Conservation (phyloP, 805 yeast genomes). For the Yarrowia sp. region DNA sequence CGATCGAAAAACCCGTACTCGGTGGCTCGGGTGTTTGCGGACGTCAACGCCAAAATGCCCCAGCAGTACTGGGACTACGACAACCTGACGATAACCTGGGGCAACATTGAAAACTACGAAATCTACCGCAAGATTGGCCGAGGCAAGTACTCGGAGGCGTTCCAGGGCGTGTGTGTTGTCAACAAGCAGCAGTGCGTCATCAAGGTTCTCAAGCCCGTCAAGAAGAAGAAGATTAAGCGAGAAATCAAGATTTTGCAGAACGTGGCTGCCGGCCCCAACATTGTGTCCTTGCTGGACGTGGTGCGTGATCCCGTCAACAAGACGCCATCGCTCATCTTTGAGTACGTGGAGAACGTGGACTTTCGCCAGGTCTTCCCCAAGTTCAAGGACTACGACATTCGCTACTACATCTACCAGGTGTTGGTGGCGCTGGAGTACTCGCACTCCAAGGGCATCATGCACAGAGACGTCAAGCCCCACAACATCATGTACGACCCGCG, state of each 20-base stretch:
- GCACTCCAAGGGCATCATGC: conserved; percentile 94
- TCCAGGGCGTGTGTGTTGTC: conserved; percentile 67
- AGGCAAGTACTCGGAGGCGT: conserved; percentile 92
- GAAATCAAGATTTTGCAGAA: conserved; percentile 86
- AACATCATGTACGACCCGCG: conserved; percentile 89
- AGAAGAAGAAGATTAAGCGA: conserved; percentile 86
- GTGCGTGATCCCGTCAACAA: conserved; percentile 75
- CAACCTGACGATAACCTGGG: conserved; percentile 62
- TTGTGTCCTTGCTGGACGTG: conserved; percentile 72
- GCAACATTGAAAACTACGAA: conserved; percentile 80
- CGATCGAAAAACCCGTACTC: conserved; percentile 40
- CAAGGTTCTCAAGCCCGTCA: conserved; percentile 90
- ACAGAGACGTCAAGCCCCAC: conserved; percentile 91
- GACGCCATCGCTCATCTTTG: conserved; percentile 87
- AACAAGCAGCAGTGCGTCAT: conserved; percentile 71
- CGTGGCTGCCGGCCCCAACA: conserved; percentile 77
- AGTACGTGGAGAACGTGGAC: conserved; percentile 79
- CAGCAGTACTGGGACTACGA: conserved; percentile 81
- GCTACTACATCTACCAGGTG: conserved; percentile 79
- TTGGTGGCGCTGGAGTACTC: conserved; percentile 80
- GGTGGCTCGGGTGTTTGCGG: conserved; percentile 74
- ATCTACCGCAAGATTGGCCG: conserved; percentile 81
- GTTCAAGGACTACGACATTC: conserved; percentile 69
- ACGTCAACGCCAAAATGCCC: conserved; percentile 73
- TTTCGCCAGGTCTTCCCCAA: conserved; percentile 83